Evolutionary conservation across 2,329 filamentous ascomycete genomes (phyloP).

Genomic region (Fusarium liriodendri): DNA sequence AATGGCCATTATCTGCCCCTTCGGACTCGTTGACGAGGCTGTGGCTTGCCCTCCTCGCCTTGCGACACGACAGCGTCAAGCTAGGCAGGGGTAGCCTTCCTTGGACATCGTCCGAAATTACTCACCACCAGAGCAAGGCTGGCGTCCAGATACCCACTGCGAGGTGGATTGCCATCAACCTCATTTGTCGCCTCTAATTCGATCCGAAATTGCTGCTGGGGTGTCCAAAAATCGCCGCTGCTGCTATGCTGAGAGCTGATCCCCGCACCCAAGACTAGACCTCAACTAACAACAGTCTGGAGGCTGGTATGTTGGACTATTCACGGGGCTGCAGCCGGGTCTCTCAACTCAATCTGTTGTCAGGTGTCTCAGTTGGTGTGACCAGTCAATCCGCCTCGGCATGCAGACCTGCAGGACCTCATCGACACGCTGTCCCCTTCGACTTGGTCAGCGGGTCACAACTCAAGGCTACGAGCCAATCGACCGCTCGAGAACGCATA

Average conservation of each 20-base stretch:
- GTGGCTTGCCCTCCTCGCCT: background rate
- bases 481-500: background rate
- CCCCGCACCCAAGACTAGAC: background rate
- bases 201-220: background rate
- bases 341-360: background rate
- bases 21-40: background rate
- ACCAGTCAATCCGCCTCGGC: background rate
- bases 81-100: background rate
- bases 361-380: conserved; percentile 12
- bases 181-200: background rate
- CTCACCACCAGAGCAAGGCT: background rate
- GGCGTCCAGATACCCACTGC: background rate
- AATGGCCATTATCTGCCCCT: background rate
- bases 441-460: background rate
- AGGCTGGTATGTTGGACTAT: background rate
- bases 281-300: background rate
- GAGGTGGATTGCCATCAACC: background rate
- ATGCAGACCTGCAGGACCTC: conserved; percentile 1
- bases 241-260: background rate
- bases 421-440: conserved; percentile 13
- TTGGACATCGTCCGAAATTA: background rate
- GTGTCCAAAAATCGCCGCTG: background rate
- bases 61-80: background rate
- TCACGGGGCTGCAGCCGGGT: background rate
- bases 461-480: background rate